phyloP scores from a whole-genome alignment of 2,329 filamentous ascomycete genomes.

The Venturia effusa region DNA sequence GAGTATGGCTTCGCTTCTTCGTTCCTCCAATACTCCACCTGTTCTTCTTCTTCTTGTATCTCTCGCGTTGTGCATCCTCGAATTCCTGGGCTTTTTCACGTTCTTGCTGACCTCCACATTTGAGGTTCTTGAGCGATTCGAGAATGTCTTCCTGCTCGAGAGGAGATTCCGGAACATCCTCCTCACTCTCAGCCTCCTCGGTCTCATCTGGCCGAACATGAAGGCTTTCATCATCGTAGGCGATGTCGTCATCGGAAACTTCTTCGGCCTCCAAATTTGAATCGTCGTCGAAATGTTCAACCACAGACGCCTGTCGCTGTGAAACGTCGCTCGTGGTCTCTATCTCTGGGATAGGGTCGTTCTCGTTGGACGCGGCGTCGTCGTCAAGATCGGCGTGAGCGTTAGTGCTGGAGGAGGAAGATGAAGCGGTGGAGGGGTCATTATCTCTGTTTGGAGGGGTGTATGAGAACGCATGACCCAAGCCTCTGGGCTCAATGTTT shows the following conservation, averaged over 20 bases:
- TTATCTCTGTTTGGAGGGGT: conserved; percentile 17
- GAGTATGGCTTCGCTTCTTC: conserved; percentile 36
- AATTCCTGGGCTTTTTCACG: conserved; percentile 17
- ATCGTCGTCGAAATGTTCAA: conserved; percentile 2
- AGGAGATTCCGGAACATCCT: conserved; percentile 15
- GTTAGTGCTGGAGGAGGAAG: conserved; percentile 14
- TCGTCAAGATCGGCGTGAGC: conserved; percentile 17
- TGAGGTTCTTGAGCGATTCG: conserved; percentile 23
- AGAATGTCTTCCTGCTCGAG: conserved; percentile 20
- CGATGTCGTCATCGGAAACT: conserved; percentile 24
- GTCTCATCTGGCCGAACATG: conserved; percentile 33
- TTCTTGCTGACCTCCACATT: conserved; percentile 23
- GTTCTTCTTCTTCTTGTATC: conserved; percentile 27
- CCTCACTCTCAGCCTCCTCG: conserved; percentile 31
- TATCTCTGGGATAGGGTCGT: conserved; percentile 7
- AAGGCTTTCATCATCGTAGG: conserved; percentile 29
- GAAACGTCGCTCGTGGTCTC: conserved; percentile 3
- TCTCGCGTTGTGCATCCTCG: conserved; percentile 19
- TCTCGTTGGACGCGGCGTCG: conserved; percentile 20
- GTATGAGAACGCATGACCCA: conserved; percentile 26
- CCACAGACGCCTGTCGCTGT: conserved; percentile 1
- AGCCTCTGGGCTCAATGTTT: conserved; percentile 25
- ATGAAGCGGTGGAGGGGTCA: neutral
- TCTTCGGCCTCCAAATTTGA: conserved; percentile 31
- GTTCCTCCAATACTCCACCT: conserved; percentile 28